These are phyloP conservation scores for Rhodosporidiobolus odoratus DNA, from an alignment of 768 basidiomycete genomes.

Conservation along the genomic window DNA sequence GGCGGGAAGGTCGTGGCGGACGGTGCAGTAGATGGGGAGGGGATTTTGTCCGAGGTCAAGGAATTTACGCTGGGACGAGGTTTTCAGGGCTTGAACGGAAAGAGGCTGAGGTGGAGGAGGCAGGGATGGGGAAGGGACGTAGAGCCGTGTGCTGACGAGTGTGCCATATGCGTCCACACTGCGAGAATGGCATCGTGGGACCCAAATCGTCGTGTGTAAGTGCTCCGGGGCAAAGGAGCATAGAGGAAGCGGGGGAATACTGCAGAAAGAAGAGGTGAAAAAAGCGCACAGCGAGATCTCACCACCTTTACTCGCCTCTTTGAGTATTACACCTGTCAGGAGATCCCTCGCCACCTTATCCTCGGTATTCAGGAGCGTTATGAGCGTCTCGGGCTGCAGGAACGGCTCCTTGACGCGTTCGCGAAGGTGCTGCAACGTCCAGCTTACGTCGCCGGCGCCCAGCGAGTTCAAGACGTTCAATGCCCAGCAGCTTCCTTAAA, in stretches of 20 bases:
- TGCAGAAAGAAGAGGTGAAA: constrained; percentile 25
- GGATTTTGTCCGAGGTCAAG: constrained; percentile 41
- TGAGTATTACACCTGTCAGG: constrained; percentile 42
- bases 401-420: constrained; percentile 42
- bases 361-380: constrained; percentile 10
- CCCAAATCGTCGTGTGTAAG: too few species aligned
- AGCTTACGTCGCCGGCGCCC: constrained; percentile 31
- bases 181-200: neutral
- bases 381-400: constrained; percentile 42
- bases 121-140: constrained; percentile 37
- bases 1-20: constrained; percentile 41
- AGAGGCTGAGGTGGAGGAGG: constrained; percentile 16
- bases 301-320: constrained; percentile 38
- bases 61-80: constrained; percentile 39
- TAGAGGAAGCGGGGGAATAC: neutral
- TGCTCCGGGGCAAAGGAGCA: too few species aligned
- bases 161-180: constrained; percentile 41
- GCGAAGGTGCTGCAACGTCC: constrained; percentile 40
- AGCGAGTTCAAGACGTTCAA: constrained; percentile 43
- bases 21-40: constrained; percentile 45
- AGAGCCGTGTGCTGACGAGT: constrained; percentile 43
- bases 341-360: constrained; percentile 33
- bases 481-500: constrained; percentile 43
- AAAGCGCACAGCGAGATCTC: constrained; percentile 41
- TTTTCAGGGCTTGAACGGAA: constrained; percentile 40